Evolutionary conservation across 768 basidiomycete species (phyloP), one percentile per base, ranked within the genome.

Genomic region (Leucosporidium creatinivorum): DNA sequence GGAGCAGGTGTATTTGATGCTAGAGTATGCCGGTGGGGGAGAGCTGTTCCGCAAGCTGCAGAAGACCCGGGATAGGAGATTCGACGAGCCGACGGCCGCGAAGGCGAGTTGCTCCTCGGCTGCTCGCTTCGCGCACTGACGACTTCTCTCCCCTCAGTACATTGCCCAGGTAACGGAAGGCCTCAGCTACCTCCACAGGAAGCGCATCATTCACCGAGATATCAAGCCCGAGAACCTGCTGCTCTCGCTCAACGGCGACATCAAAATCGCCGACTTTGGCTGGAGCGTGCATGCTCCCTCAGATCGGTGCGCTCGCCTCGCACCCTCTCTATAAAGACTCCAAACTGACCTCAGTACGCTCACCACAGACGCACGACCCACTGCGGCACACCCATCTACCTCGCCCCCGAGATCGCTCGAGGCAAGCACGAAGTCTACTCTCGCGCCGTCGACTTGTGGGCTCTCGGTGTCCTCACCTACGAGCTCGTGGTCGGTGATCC

Each of bases 191-290:
- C 83, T 97, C 25, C 93, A 97, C 76, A 87, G 87, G n/a, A 86
- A 89, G 77, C 87, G 87, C 50, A 87, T 97, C 50, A 86, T 91
- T 18, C 93, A 97, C 78, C 86, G 93, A 55, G 93, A 97, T 77
- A 87, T 97, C 78, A 97, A 96, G 77, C 93, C 93, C 13, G 93
- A 97, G 76, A 97, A 97, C 75, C 91, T 97, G 64, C 84, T 97
- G 23, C 83, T 93, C 44, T 85, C 91, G 77, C 86, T 92, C 73
- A 80, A 84, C 66, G 90, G 91, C 26, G 87, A 93, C 68, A 91
- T 93, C 79, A 93, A 96, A 79, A 90, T 89, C 73, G 93, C 93
- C 51, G 93, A 96, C 76, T 96, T 96, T 74, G 93, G 93, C 49
- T 92, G 93, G 2, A 90, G 93, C 26, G 94, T 51, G 2, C 50